Base-by-base conservation (phyloP, 225 moss, liverwort and hornwort genomes). In the Antitrichia curtipendula region DNA sequence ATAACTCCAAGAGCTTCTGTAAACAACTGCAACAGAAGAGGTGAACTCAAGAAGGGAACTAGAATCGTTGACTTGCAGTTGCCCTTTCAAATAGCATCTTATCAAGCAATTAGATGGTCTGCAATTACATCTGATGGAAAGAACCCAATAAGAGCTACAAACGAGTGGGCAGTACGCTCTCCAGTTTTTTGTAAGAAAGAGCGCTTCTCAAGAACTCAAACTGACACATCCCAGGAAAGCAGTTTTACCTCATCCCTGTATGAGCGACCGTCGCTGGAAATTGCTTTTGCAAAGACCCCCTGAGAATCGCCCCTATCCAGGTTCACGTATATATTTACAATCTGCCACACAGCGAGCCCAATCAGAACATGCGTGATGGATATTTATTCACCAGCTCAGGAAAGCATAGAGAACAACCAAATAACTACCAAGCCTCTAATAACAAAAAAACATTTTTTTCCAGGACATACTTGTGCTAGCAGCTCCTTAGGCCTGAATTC, bases 401-500 rank as follows among this genome's bases (percentile, higher is more conserved):
- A 57, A 85, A 71, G 70, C 61, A 87, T 70, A 62, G 20, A 64
- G 23, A 78, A 57, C 65, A 81, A 76, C 38, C 10, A 75, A 63
- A 65, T 31, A 82, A 72, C 32, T 57, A 85, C 49, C 60, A 84
- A 87, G 17, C 9, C 38, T 64, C 49, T 84, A 22, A 65, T 61
- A 76, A 53, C 47, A 52, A 53, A 31, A 50, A 43, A 81, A 50
- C 45, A 45, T 14, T 80, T 40, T 63, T 77, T 40, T 45, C 60
- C 75, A 62, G 57, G 43, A 87, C 90, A 64, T 92, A 97, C 98
- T 96, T 99, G 95, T 87, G 90, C 88, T 85, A 99, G 93, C 84
- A 99, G 96, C 84, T 99, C 97, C 85, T 89, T 96, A 17, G 98
- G 97, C 89, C 95, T 95, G 86, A 99, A 99, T 90, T 99, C 98